A percentile compares a stretch with the other conserved stretches of the same genome.
These are phyloP conservation scores for Hanseniaspora occidentalis DNA, from an alignment of 805 yeast species.

Conservation along the genomic window DNA sequence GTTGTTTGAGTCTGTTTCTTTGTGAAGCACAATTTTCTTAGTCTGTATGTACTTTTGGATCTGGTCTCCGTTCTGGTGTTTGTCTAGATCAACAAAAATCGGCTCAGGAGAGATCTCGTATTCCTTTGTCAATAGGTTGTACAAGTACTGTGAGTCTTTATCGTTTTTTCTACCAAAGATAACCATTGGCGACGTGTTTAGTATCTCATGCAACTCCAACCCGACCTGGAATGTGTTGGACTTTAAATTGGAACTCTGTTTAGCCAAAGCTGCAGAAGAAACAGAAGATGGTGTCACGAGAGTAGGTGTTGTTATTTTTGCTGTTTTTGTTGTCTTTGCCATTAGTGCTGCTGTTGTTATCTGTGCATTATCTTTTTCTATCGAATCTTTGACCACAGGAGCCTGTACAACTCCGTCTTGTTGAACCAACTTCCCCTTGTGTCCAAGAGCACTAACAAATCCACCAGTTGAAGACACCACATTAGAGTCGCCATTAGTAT, in stretches of 20 bases:
- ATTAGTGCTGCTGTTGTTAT: neutral
- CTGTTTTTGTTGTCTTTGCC: neutral
- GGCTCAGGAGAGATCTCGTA: slow-evolving; percentile 67
- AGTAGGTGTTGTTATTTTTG: neutral
- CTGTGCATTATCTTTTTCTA: neutral
- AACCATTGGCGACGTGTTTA: slow-evolving; percentile 54
- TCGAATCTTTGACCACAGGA: neutral
- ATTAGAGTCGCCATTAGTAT: too few relatives aligned
- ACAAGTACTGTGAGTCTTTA: slow-evolving; percentile 58
- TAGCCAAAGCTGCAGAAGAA: too few relatives aligned
- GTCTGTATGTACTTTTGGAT: slow-evolving; percentile 49
- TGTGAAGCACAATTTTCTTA: slow-evolving; percentile 4
- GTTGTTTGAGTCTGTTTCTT: neutral
- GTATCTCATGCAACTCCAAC: slow-evolving; percentile 34
- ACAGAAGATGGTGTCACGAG: too few relatives aligned
- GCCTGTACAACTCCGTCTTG: too few relatives aligned
- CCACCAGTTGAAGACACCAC: too few relatives aligned
- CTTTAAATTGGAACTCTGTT: too few relatives aligned
- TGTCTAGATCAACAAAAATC: slow-evolving; percentile 65
- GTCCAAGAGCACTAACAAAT: too few relatives aligned
- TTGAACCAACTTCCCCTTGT: too few relatives aligned
- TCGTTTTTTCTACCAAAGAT: slow-evolving; percentile 40
- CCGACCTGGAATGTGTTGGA: neutral
- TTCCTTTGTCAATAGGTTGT: slow-evolving; percentile 44
- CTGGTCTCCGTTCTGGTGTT: slow-evolving; percentile 56